phyloP scores from a whole-genome alignment of 1,139 yeast species.

The Suhomyces bribrorum region DNA sequence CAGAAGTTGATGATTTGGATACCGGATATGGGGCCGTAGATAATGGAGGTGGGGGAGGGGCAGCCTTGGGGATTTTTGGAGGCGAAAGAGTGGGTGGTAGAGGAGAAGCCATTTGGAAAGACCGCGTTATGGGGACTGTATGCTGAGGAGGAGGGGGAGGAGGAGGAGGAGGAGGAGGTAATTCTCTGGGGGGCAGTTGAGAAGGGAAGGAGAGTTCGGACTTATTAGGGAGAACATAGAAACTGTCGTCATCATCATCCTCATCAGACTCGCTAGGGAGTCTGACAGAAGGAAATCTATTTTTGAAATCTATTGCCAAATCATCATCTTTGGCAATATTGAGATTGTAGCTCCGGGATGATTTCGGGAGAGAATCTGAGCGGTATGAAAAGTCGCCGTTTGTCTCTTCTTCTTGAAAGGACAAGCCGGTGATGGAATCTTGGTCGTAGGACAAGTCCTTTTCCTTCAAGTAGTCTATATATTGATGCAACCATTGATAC shows the following conservation, averaged over 20 bases:
- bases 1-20: not conserved
- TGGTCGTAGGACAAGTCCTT: slow-evolving; percentile 23
- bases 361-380: slow-evolving; percentile 1
- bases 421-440: not conserved
- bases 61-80: slow-evolving; percentile 4
- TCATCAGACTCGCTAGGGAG: not conserved
- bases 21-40: slow-evolving; percentile 1
- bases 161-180: slow-evolving; percentile 3
- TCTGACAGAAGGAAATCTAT: slow-evolving; percentile 13
- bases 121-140: slow-evolving; percentile 2
- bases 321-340: slow-evolving; percentile 7
- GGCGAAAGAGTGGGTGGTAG: slow-evolving; percentile 22
- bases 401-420: not conserved
- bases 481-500: slow-evolving; percentile 43
- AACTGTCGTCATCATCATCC: slow-evolving; percentile 2
- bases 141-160: slow-evolving; percentile 9
- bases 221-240: slow-evolving; percentile 7
- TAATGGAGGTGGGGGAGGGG: slow-evolving; percentile 1
- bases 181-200: not conserved
- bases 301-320: slow-evolving; percentile 7
- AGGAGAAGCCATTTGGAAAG: slow-evolving; percentile 9
- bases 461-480: slow-evolving; percentile 41
- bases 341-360: slow-evolving; percentile 3
- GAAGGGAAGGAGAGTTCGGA: slow-evolving; percentile 2
- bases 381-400: not conserved